Evolutionary conservation across 148 eudicot species (phyloP), one percentile per base, ranked within the genome.

Genomic region (Cornus suecica): DNA sequence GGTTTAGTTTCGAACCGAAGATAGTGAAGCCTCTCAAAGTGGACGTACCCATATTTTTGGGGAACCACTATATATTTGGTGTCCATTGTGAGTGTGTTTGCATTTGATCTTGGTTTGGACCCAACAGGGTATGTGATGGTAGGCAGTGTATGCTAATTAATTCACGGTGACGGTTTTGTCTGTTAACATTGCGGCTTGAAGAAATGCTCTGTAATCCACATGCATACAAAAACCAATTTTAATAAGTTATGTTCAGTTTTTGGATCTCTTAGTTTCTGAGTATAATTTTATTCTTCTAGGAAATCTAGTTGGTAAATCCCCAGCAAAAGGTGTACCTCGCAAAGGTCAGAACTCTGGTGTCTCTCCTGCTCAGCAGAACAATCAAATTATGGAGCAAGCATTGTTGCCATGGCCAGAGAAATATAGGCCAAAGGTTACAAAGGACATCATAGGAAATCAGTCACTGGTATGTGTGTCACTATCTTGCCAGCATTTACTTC

Each of bases 361-460:
- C 27, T 73, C 91, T 69, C 81, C 88, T 74, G 79, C 86, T 65
- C 87, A 82, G 84, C 74, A 48, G 60, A 90, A 80, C 73, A 71
- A 27, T 78, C 74, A 79, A 58, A 78, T 68, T 29, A 80, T 74
- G 63, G 72, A 86, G 73, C 82, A 73, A 52, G 75, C 85, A 83
- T 81, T 79, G 48, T 76, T 88, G 88, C 87, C 96, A 69, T 94
- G 99, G 99, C 87, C 96, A 18, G 99, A 92, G 76, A 94, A 94
- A 76, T 90, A 94, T 71, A 88, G 82, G 76, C 99, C 99, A 66
- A 92, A 89, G 78, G 79, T 51, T 81, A 81, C 91, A 66, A 86
- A 77, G 82, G 99, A 92, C 70, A 77, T 94, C n/a, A 83, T 94
- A 76, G 99, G 99, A 73, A 94, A 94, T 86, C 96, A 90, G 76